Evolutionary conservation across 73 alveolate species (phyloP).

Genomic region (Tetrahymena elliotti): DNA sequence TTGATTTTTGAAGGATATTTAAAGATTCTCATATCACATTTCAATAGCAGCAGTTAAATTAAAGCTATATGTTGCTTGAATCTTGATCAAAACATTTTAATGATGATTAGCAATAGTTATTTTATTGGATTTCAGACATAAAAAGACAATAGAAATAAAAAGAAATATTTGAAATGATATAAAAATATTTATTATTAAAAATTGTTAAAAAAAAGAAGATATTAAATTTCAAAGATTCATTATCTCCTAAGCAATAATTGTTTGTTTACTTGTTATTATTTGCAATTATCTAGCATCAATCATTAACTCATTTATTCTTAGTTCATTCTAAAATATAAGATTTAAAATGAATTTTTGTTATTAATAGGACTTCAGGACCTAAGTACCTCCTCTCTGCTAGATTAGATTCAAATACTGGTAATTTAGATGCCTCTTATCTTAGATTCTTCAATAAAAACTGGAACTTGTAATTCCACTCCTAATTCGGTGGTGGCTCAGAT

Average conservation of each 20-base stretch:
- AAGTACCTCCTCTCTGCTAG: conserved; percentile 24
- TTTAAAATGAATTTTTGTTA: neutral
- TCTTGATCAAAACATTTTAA: neutral
- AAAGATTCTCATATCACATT: neutral
- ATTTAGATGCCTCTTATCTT: conserved; percentile 27
- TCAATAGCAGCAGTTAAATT: neutral
- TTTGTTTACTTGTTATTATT: no score
- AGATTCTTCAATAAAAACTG: conserved; percentile 15
- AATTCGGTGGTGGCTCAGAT: neutral
- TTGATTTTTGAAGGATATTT: no score
- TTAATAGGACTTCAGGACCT: conserved; percentile 6
- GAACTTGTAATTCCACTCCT: neutral
- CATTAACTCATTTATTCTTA: no score
- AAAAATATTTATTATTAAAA: no score
- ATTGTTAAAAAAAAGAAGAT: neutral
- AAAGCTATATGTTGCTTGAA: neutral
- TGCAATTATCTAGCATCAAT: no score
- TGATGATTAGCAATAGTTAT: no score
- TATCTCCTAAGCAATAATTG: neutral
- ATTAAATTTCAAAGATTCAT: no score
- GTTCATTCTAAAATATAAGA: no score
- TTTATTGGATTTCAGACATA: neutral
- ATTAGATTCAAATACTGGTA: conserved; percentile 43
- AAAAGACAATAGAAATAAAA: neutral
- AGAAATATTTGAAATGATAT: neutral